phyloP scores from a whole-genome alignment of 139 green algal genomes.

The Coccomyxa sp. region DNA sequence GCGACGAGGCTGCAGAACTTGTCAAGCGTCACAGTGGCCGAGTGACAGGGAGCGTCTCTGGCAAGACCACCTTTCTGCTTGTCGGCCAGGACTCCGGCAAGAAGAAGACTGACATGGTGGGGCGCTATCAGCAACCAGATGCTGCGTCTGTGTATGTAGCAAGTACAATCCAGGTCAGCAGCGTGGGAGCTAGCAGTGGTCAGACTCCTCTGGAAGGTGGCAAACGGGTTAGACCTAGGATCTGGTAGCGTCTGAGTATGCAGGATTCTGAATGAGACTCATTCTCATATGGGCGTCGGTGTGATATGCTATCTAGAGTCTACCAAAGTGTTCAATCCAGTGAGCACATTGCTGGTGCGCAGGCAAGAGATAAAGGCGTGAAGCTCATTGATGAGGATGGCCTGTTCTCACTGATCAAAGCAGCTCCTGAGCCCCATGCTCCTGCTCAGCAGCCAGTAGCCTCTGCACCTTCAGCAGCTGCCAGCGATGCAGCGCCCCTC shows the following conservation, averaged over 20 bases:
- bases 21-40: constrained; percentile 81
- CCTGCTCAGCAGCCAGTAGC: background rate
- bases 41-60: constrained; percentile 68
- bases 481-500: background rate
- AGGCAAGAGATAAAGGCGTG: constrained; percentile 50
- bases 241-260: no score
- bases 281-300: no score
- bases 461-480: background rate
- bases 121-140: no score
- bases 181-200: no score
- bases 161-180: no score
- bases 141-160: no score
- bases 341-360: background rate
- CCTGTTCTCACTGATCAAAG: constrained; percentile 70
- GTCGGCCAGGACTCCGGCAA: constrained; percentile 55
- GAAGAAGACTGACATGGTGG: constrained; percentile 52
- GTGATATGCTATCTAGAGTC: no score
- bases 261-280: no score
- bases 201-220: no score
- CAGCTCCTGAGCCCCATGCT: constrained; percentile 25
- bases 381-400: constrained; percentile 86
- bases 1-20: constrained; percentile 73
- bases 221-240: no score
- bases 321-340: no score
- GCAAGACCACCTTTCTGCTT: constrained; percentile 88